Evolutionary conservation across 768 basidiomycete genomes (phyloP).

Genomic region (Chalciporus piperatus): DNA sequence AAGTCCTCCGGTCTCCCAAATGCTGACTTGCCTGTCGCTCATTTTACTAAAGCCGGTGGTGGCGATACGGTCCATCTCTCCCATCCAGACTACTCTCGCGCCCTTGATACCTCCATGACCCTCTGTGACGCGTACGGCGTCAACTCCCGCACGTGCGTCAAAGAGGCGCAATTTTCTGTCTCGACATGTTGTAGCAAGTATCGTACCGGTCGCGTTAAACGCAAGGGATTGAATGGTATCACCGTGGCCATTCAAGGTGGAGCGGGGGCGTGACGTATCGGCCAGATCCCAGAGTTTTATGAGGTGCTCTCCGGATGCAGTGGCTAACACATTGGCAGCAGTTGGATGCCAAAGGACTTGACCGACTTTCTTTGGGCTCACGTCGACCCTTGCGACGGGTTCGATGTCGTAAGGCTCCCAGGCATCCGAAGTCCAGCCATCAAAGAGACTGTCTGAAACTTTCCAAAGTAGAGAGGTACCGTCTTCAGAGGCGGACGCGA

Average conservation of each 20-base stretch:
- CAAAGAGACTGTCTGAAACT: slow-evolving; percentile 63
- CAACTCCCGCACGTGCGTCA: slow-evolving; percentile 79
- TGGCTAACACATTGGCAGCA: slow-evolving; percentile 81
- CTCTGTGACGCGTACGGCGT: slow-evolving; percentile 80
- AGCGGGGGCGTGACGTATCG: slow-evolving; percentile 59
- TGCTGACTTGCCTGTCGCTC: slow-evolving; percentile 85
- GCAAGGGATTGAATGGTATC: slow-evolving; percentile 86
- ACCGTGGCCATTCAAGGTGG: slow-evolving; percentile 67
- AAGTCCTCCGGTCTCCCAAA: slow-evolving; percentile 87
- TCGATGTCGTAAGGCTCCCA: slow-evolving; percentile 85
- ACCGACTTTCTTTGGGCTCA: slow-evolving; percentile 83
- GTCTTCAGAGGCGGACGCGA: slow-evolving; percentile 92
- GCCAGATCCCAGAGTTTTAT: slow-evolving; percentile 93
- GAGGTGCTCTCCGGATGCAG: slow-evolving; percentile 77
- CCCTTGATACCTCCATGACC: slow-evolving; percentile 95
- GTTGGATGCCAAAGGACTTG: slow-evolving; percentile 95
- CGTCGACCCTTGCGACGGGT: slow-evolving; percentile 79
- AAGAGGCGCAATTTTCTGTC: slow-evolving; percentile 92
- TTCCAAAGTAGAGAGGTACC: slow-evolving; percentile 93
- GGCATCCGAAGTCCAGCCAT: slow-evolving; percentile 79
- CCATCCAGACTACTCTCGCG: slow-evolving; percentile 86
- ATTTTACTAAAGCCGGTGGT: slow-evolving; percentile 98
- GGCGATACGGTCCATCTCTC: slow-evolving; percentile 80
- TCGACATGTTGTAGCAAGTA: slow-evolving; percentile 86
- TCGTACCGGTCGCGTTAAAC: slow-evolving; percentile 77